Base-by-base conservation (phyloP, 371 early-diverging fungal genomes). In the Mucor lusitanicus region DNA sequence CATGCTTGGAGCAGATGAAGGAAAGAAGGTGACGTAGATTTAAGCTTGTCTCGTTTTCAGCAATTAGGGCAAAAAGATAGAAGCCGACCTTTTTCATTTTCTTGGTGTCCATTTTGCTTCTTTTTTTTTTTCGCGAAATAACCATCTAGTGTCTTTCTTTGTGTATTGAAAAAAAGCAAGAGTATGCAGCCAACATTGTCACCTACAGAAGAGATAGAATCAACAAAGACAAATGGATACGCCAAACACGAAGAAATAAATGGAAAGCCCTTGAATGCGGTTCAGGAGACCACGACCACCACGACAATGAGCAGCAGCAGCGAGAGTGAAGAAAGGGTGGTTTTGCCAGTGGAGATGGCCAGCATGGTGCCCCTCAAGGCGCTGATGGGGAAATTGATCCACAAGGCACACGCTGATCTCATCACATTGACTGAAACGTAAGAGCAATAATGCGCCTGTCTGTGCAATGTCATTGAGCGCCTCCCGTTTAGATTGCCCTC, bases 401-500 rank as follows among this genome's bases (percentile, higher is more conserved):
- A 82, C 60, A 83, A 87, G 69, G 74, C 85, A 2, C 77, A 85
- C 66, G 78, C 83, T 27, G 87, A 88, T 70, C 72, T 88, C 48
- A 78, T 83, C 67, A 85, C 85, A 13, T 65, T 87, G 25, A 82
- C 83, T 28, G 88, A 88, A 67, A 82, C 85, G 88, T 87, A 87
- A 80, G 85, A 23, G 6, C 17, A 17, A 2, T n/a, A 21, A 17
- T 19, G 46, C 46, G 13, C 46, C 23, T 23, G 11, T 6, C 6
- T 2, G 30, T 30, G 30, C 37, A 37, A 3, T 44, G 44, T 44
- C 6, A 44, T 7, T 50, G 8, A 19, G 7, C 50, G 8, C 25
- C 21, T 48, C 12, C 37, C n/a, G 15, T 27, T 12, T 77, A 90
- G 86, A 35, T 56, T 89, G 33, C 87, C 90, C 15, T 80, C 84